phyloP scores from a whole-genome alignment of 2,329 filamentous ascomycete genomes.

The Fusarium dlaminii region DNA sequence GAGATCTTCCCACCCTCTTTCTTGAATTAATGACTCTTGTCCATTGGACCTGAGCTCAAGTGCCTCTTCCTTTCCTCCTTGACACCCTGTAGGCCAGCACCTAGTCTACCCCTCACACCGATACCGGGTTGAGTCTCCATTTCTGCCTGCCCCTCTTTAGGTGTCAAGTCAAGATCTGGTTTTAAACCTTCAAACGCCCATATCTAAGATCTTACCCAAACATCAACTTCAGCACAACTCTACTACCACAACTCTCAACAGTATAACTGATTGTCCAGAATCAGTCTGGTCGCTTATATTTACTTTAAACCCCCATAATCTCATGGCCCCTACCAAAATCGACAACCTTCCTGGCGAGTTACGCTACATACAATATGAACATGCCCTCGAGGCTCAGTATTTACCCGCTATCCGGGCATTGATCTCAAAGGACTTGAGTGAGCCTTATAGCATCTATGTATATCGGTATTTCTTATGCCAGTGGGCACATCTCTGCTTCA shows the following conservation, averaged over 20 bases:
- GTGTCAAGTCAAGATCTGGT: slow-evolving; percentile 20
- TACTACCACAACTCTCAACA: not conserved
- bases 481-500: slow-evolving; percentile 97
- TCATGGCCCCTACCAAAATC: slow-evolving; percentile 49
- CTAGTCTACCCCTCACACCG: slow-evolving; percentile 15
- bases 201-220: slow-evolving; percentile 15
- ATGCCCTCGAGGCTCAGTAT: slow-evolving; percentile 69
- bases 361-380: slow-evolving; percentile 70
- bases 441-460: slow-evolving; percentile 99
- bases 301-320: not conserved
- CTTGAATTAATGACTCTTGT: slow-evolving; percentile 19
- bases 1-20: slow-evolving; percentile 29
- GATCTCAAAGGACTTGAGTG: slow-evolving; percentile 95
- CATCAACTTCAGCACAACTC: not conserved
- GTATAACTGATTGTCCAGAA: not conserved
- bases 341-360: slow-evolving; percentile 58
- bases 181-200: slow-evolving; percentile 15
- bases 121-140: slow-evolving; percentile 35
- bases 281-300: not conserved
- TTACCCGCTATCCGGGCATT: slow-evolving; percentile 88
- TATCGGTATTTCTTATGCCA: slow-evolving; percentile 98
- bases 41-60: not conserved
- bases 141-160: slow-evolving; percentile 35
- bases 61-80: slow-evolving; percentile 1
- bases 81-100: not conserved